Percentiles rank a stretch among this genome's conserved stretches.
Conservation (phyloP, 768 basidiomycete genomes). For the Trametes coccinea region DNA sequence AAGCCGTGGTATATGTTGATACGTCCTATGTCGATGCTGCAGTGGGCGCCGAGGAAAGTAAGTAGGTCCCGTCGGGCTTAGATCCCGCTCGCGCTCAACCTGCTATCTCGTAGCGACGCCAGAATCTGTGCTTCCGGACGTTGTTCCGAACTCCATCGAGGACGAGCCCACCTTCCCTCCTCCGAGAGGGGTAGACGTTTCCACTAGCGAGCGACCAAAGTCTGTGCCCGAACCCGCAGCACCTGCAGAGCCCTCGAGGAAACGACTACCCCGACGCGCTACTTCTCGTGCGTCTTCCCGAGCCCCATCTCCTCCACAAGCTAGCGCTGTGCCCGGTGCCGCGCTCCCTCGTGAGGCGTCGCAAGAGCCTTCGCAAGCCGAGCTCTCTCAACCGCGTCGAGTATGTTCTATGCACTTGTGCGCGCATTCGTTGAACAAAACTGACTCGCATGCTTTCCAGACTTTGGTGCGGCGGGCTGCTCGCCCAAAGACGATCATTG, state of each 20-base stretch:
- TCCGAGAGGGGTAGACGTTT: neutral
- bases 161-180: conserved; percentile 49
- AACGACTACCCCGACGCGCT: conserved; percentile 39
- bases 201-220: no score
- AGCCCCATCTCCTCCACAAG: conserved; percentile 34
- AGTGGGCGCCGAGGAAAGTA: conserved; percentile 31
- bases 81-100: neutral
- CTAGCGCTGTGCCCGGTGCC: neutral
- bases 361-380: conserved; percentile 27
- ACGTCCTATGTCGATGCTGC: conserved; percentile 38
- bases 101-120: conserved; percentile 12
- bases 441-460: conserved; percentile 28
- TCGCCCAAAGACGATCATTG: conserved; percentile 41
- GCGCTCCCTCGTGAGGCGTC: neutral
- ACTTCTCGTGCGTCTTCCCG: conserved; percentile 44
- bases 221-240: neutral
- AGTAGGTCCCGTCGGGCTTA: neutral
- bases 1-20: conserved; percentile 47
- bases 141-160: conserved; percentile 53
- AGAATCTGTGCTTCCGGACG: conserved; percentile 46
- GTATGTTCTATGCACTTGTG: neutral
- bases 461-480: conserved; percentile 46
- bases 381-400: conserved; percentile 33
- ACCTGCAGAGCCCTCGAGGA: conserved; percentile 8
- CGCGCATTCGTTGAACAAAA: conserved; percentile 27